phyloP scores from a whole-genome alignment of 2,329 filamentous ascomycete genomes.

The Macroventuria anomochaeta region DNA sequence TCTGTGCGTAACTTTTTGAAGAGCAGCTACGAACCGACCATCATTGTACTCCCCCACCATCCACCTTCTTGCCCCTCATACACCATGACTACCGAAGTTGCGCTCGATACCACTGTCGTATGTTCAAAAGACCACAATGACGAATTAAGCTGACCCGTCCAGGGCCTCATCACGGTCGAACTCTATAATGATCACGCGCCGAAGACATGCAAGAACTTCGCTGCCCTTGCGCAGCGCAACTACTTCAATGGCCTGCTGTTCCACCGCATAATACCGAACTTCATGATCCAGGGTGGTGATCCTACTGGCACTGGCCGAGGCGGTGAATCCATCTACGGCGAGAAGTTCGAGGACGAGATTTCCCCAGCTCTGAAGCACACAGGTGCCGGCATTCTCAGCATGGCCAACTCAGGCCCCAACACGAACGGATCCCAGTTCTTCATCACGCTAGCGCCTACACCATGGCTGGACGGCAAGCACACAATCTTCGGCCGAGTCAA shows the following conservation, averaged over 20 bases:
- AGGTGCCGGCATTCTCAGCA: slow-evolving; percentile 89
- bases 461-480: slow-evolving; percentile 96
- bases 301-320: slow-evolving; percentile 92
- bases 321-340: slow-evolving; percentile 87
- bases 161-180: slow-evolving; percentile 87
- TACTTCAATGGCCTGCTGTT: slow-evolving; percentile 90
- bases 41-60: slow-evolving; percentile 27
- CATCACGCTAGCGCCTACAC: slow-evolving; percentile 89
- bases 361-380: slow-evolving; percentile 80
- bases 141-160: background rate
- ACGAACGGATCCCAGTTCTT: slow-evolving; percentile 98
- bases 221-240: slow-evolving; percentile 76
- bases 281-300: slow-evolving; percentile 96
- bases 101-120: slow-evolving; percentile 87
- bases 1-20: slow-evolving; percentile 14
- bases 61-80: background rate
- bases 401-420: slow-evolving; percentile 93
- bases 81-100: slow-evolving; percentile 66
- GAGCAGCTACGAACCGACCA: slow-evolving; percentile 16
- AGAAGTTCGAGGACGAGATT: slow-evolving; percentile 95
- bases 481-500: slow-evolving; percentile 95
- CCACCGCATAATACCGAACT: slow-evolving; percentile 93
- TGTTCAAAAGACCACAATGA: slow-evolving; percentile 2
- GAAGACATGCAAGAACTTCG: slow-evolving; percentile 87
- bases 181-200: slow-evolving; percentile 91